phyloP scores from a whole-genome alignment of 1,139 yeast species.

The Yamadazyma atlantica region DNA sequence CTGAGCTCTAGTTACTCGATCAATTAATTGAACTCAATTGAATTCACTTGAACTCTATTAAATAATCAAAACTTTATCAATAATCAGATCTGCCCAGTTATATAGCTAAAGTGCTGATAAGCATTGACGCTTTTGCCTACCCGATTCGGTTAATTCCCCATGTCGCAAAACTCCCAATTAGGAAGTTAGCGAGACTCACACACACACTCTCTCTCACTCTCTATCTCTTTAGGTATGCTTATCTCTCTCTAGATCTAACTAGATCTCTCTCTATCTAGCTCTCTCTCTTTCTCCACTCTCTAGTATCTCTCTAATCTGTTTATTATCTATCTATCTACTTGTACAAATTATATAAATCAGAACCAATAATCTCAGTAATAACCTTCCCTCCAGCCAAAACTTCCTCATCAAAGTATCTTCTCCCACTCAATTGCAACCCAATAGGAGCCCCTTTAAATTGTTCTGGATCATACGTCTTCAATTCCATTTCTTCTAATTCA shows the following conservation, averaged over 20 bases:
- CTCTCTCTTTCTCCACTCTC: too few relatives aligned
- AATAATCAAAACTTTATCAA: too few relatives aligned
- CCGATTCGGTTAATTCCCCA: background rate
- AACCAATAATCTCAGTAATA: slow-evolving; percentile 26
- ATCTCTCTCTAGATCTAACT: too few relatives aligned
- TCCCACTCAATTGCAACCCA: slow-evolving; percentile 41
- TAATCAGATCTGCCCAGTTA: too few relatives aligned
- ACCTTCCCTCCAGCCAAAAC: slow-evolving; percentile 42
- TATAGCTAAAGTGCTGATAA: too few relatives aligned
- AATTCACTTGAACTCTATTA: too few relatives aligned
- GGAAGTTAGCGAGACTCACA: background rate
- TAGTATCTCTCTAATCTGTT: too few relatives aligned
- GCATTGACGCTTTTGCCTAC: background rate
- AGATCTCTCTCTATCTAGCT: too few relatives aligned
- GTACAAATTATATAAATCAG: slow-evolving; percentile 19
- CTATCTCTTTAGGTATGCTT: too few relatives aligned
- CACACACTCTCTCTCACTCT: too few relatives aligned
- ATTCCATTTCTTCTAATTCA: slow-evolving; percentile 44
- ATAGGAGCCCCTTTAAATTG: slow-evolving; percentile 40
- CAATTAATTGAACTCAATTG: too few relatives aligned
- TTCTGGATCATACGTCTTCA: slow-evolving; percentile 31
- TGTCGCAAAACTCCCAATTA: background rate
- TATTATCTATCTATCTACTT: slow-evolving; percentile 5
- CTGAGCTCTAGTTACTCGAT: too few relatives aligned
- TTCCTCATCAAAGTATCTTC: slow-evolving; percentile 42